phyloP scores from a whole-genome alignment of 139 green algal species.

The Desmodesmus armatus region DNA sequence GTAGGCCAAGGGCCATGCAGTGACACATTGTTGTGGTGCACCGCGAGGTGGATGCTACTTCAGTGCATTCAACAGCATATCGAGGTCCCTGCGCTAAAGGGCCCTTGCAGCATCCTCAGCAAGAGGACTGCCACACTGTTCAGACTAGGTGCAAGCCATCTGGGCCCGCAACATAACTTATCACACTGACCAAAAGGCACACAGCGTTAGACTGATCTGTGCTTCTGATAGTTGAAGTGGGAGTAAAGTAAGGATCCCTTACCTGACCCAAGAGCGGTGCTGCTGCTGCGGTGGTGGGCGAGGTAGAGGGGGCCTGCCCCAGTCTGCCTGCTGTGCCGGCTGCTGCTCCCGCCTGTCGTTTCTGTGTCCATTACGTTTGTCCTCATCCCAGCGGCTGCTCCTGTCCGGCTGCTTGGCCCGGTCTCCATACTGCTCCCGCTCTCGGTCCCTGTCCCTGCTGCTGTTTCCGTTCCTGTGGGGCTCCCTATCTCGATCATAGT shows the following conservation, averaged over 20 bases:
- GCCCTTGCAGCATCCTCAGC: no score
- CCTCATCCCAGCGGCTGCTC: not conserved
- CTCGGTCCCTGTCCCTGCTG: not conserved
- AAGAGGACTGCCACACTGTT: no score
- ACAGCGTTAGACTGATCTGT: no score
- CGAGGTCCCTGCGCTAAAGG: no score
- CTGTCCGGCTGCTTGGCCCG: not conserved
- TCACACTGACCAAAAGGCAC: no score
- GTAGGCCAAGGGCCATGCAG: no score
- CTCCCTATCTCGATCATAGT: not conserved
- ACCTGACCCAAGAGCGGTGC: not conserved
- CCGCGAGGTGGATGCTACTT: not conserved
- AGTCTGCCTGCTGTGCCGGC: not conserved
- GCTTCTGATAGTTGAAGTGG: no score
- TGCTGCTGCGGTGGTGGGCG: slow-evolving; percentile 12
- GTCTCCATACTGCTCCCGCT: not conserved
- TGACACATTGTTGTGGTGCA: no score
- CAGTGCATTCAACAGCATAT: not conserved
- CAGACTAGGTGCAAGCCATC: no score
- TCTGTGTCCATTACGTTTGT: not conserved
- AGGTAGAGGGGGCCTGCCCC: slow-evolving; percentile 16
- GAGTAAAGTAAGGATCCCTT: not conserved
- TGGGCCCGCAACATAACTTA: no score
- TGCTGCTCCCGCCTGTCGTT: not conserved
- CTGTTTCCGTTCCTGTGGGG: not conserved